Conservation (phyloP, 257 asterid species). For the Salvia splendens region DNA sequence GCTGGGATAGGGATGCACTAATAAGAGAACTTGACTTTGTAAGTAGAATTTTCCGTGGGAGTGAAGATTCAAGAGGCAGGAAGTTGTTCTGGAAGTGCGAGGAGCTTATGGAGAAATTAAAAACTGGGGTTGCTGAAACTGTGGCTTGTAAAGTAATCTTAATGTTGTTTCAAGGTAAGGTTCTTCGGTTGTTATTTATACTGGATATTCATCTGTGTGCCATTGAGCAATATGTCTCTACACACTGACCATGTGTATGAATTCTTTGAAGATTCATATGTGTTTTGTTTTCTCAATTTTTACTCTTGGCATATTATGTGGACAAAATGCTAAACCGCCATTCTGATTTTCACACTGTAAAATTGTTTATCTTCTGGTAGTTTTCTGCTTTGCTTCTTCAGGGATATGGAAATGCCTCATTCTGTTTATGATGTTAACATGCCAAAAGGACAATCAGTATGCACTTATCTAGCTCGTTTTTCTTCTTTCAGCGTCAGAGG, state of each 20-base stretch:
- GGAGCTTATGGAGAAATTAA: constrained; percentile 74
- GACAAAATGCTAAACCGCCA: not conserved
- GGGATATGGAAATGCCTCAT: not conserved
- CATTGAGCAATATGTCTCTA: not conserved
- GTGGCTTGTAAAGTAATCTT: constrained; percentile 67
- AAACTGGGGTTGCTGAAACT: constrained; percentile 63
- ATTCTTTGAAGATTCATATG: not conserved
- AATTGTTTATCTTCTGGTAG: constrained; percentile 1
- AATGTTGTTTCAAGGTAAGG: constrained; percentile 74
- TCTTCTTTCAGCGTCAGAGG: constrained; percentile 6
- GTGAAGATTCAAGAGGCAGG: constrained; percentile 74
- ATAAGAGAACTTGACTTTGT: constrained; percentile 81
- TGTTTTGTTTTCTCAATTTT: constrained; percentile 2
- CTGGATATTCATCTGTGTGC: not conserved
- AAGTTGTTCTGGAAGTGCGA: constrained; percentile 78
- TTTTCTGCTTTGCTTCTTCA: constrained; percentile 12
- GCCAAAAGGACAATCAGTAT: not conserved
- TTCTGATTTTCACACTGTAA: not conserved
- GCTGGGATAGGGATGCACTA: constrained; percentile 82
- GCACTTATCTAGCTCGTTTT: not conserved
- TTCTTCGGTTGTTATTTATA: not conserved
- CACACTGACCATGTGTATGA: not conserved
- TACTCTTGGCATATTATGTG: not conserved
- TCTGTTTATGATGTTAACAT: not conserved
- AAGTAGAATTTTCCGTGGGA: constrained; percentile 75